Base-by-base conservation (phyloP, 345 rosid genomes). In the Clarkia xantiana region DNA sequence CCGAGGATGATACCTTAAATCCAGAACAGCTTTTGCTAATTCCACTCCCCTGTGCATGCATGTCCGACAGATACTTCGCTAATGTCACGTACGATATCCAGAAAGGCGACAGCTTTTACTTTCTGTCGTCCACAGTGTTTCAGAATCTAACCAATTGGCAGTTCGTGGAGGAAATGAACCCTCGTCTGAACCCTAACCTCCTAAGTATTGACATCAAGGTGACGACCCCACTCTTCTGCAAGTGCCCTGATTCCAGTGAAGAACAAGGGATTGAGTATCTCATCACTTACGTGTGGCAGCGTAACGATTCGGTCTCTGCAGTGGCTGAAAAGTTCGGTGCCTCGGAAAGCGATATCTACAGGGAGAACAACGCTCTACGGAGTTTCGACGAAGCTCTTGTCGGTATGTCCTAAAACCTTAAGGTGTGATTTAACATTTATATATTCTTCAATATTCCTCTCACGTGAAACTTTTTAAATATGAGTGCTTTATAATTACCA, bases 241-340 rank as follows among this genome's bases (percentile, higher is more conserved):
- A 73, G 67, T 81, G 84, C 65, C 84, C 75, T 18, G 56, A 55
- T 41, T 23, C 60, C 9, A 59, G 62, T 8, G 15, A 11, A 4
- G 23, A 63, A 54, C 65, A 65, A 41, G 81, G 74, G 47, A 72
- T 73, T 23, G 25, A 58, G 3, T 47, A 50, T 59, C 62, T 72
- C 11, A 60, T 75, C 48, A 75, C 79, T 40, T 77, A 75, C 40
- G 77, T 75, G 10, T 75, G 84, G 81, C 76, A 68, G 40, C 65
- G 62, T 19, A 59, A 43, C 17, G 88, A 75, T 50, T 48, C 49
- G 62, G 62, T 75, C 44, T 22, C 23, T 10, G 42, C 56, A 11
- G 66, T 77, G 14, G 72, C 72, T 16, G 48, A 63, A 12, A 75
- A 53, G 62, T 53, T 77, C 0, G 63, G 65, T n/a, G 63, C 75